Evolutionary conservation across 1,139 yeast genomes (phyloP), one percentile per base, ranked within the genome.

Genomic region (Suhomyces bolitotheri): DNA sequence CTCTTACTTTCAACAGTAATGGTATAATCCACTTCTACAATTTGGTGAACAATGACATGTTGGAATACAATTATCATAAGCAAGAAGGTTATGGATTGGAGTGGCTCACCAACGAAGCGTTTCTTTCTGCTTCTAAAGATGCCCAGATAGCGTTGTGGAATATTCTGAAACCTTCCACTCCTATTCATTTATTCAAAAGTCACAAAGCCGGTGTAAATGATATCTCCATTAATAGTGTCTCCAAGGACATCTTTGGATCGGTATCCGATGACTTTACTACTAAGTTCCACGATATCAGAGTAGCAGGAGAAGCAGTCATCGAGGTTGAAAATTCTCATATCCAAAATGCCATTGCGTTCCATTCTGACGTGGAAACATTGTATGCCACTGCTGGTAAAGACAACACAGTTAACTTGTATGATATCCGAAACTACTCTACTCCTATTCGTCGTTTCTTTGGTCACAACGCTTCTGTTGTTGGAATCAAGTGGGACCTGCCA

Each of bases 91-190:
- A 71, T 55, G 84, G 85, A 1, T 62, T 87, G 36, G 80, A 82
- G 43, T 87, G 95, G 95, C 43, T 60, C 4, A 51, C 54, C 25
- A 66, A 66, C 25, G 64, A 68, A 3, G 60, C 62, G 37, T 66
- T 85, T 32, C 61, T 85, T 21, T 75, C 89, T 2, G 88, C 88
- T 3, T 74, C 86, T 2, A 79, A 78, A 44, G 95, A 85, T 54
- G 58, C 74, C 4, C 74, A 76, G 24, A 74, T 87, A 36, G 84
- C 87, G 0, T 57, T 82, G 20, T 87, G 95, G 95, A 83, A 83
- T 47, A 56, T 71, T 36, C 45, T 52, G 38, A 63, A 64, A 38
- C 63, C 67, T 2, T 54, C 64, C 2, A 57, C 68, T 1, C 84
- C 84, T 10, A 48, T 61, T 10, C 68, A 62, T 43, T 55, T 62